These are phyloP conservation scores for Verticillium nonalfalfae DNA, from an alignment of 2,329 filamentous ascomycete species.

Conservation along the genomic window DNA sequence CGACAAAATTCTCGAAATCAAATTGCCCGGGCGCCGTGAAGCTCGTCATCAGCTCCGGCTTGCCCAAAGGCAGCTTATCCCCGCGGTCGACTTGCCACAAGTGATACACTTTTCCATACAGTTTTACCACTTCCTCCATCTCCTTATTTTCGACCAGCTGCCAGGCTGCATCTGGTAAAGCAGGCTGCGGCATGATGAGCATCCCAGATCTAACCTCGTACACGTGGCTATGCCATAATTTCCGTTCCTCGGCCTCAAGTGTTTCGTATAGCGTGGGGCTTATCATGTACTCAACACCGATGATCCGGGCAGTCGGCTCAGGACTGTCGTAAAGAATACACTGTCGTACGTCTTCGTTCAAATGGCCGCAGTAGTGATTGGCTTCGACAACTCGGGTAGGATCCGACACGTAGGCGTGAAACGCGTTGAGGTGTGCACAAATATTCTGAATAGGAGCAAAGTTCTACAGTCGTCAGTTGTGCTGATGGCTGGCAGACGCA, in stretches of 20 bases:
- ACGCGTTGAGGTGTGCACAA: conserved; percentile 82
- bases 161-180: conserved; percentile 58
- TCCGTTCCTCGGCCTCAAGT: conserved; percentile 60
- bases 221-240: conserved; percentile 71
- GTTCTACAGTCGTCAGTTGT: conserved; percentile 30
- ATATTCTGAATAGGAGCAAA: conserved; percentile 68
- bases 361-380: conserved; percentile 79
- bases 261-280: conserved; percentile 60
- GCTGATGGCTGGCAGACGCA: background rate
- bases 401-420: conserved; percentile 75
- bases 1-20: conserved; percentile 35
- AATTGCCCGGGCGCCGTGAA: conserved; percentile 42
- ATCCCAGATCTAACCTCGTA: conserved; percentile 75
- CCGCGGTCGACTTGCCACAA: conserved; percentile 80
- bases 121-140: conserved; percentile 67
- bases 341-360: conserved; percentile 69
- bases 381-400: conserved; percentile 64
- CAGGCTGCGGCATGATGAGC: conserved; percentile 67
- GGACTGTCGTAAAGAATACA: conserved; percentile 79
- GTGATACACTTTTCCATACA: conserved; percentile 84
- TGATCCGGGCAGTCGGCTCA: conserved; percentile 60
- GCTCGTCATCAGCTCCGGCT: conserved; percentile 49
- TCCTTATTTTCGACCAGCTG: conserved; percentile 70
- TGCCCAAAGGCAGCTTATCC: conserved; percentile 47
- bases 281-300: conserved; percentile 88